Conservation (phyloP, 2,329 filamentous ascomycete species). For the Botrytis galanthina region DNA sequence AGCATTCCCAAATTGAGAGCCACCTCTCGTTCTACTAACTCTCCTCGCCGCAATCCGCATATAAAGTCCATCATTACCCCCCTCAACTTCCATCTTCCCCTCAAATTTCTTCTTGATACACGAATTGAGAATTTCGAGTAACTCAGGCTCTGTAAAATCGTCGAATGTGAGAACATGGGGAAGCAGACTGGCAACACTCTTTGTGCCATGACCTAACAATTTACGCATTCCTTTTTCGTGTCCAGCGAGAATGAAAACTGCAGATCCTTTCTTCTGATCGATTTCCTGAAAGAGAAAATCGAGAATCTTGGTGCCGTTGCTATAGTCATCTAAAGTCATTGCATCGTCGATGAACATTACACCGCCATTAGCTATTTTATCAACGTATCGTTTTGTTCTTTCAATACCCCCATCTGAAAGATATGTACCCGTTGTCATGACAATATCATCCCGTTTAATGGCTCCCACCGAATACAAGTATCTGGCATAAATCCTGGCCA, state of each 20-base stretch:
- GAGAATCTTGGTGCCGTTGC: constrained; percentile 47
- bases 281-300: constrained; percentile 70
- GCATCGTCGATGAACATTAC: constrained; percentile 71
- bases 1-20: constrained; percentile 70
- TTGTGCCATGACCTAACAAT: constrained; percentile 67
- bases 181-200: constrained; percentile 59
- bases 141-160: constrained; percentile 64
- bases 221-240: constrained; percentile 72
- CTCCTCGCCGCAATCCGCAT: constrained; percentile 60
- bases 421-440: constrained; percentile 65
- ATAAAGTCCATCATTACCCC: constrained; percentile 57
- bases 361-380: constrained; percentile 62
- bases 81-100: constrained; percentile 56
- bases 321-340: constrained; percentile 12
- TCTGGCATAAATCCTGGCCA: constrained; percentile 65
- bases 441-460: constrained; percentile 55
- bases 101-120: constrained; percentile 55
- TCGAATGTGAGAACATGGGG: constrained; percentile 62
- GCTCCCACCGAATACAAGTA: constrained; percentile 61
- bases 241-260: constrained; percentile 69
- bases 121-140: constrained; percentile 56
- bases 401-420: constrained; percentile 60
- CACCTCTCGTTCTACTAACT: constrained; percentile 59
- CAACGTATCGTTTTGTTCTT: constrained; percentile 54
- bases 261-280: constrained; percentile 65